Percentiles rank a stretch among this genome's conserved stretches.
Conservation (phyloP, 768 basidiomycete species). For the Kockovaella imperatae region DNA sequence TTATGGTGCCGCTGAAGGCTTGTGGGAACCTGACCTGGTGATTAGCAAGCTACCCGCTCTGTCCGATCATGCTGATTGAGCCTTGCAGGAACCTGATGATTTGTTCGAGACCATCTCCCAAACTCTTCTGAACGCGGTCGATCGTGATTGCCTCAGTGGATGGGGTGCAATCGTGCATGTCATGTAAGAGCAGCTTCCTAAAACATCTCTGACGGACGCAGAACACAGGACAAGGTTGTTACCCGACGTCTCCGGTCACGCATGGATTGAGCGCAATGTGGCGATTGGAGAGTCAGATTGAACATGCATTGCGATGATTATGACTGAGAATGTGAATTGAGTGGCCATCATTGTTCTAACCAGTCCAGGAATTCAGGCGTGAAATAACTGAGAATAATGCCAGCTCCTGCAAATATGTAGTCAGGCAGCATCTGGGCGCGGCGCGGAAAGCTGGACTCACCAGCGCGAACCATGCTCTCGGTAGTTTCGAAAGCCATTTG, state of each 20-base stretch:
- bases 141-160: constrained; percentile 91
- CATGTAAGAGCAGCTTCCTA: constrained; percentile 56
- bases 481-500: constrained; percentile 90
- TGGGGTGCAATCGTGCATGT: constrained; percentile 95
- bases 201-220: constrained; percentile 12
- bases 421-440: too few relatives aligned
- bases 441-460: constrained; percentile 47
- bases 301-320: not conserved
- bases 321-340: not conserved
- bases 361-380: constrained; percentile 86
- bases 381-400: constrained; percentile 87
- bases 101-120: constrained; percentile 98
- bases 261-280: constrained; percentile 67
- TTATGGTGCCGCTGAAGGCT: constrained; percentile 92
- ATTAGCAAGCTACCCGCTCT: constrained; percentile 14
- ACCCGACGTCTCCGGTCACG: constrained; percentile 81
- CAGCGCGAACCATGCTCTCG: constrained; percentile 86
- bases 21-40: constrained; percentile 92
- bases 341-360: constrained; percentile 17
- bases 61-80: constrained; percentile 1
- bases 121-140: constrained; percentile 86
- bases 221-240: constrained; percentile 55
- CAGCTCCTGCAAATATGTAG: constrained; percentile 55
- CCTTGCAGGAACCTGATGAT: constrained; percentile 68
- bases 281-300: not conserved